A percentile compares a stretch with the other conserved stretches of the same genome.
These are phyloP conservation scores for Trichaptum fuscoviolaceum DNA, from an alignment of 768 basidiomycete genomes.

Conservation along the genomic window DNA sequence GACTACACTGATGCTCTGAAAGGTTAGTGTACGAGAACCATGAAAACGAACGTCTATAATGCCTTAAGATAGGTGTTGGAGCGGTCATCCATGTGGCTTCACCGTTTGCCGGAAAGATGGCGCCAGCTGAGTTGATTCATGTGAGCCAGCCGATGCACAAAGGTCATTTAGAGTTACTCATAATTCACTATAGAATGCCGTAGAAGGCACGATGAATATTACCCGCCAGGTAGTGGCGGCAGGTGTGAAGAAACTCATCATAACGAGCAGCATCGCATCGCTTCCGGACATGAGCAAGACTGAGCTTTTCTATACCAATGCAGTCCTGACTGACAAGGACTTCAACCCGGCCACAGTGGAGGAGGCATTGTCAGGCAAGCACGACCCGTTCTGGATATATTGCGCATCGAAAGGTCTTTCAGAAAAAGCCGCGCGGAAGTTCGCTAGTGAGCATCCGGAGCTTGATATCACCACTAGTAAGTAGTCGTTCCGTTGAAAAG, in stretches of 20 bases:
- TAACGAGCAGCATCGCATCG: constrained; percentile 26
- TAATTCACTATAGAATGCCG: constrained; percentile 23
- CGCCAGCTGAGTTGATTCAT: constrained; percentile 13
- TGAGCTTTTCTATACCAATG: neutral
- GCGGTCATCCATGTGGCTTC: constrained; percentile 16
- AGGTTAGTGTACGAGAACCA: constrained; percentile 11
- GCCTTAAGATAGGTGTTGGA: constrained; percentile 10
- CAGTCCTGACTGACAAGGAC: constrained; percentile 8
- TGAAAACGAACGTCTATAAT: neutral
- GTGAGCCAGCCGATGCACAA: constrained; percentile 4
- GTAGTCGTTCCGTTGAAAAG: constrained; percentile 5
- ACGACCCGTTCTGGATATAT: constrained; percentile 25
- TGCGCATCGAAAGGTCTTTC: constrained; percentile 30
- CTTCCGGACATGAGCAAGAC: neutral
- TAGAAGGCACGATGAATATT: constrained; percentile 35
- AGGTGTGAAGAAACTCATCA: constrained; percentile 31
- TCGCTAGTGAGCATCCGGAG: constrained; percentile 20
- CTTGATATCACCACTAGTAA: constrained; percentile 18
- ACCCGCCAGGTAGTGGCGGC: constrained; percentile 33
- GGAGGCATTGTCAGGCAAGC: constrained; percentile 21
- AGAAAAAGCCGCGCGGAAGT: constrained; percentile 20
- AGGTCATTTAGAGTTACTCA: neutral
- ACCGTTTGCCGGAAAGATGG: constrained; percentile 10
- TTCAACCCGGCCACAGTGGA: constrained; percentile 29
- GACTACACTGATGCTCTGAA: constrained; percentile 16